A percentile compares a stretch with the other conserved stretches of the same genome.
phyloP scores from a whole-genome alignment of 2,329 filamentous ascomycete genomes.

The Elsinoe arachidis region DNA sequence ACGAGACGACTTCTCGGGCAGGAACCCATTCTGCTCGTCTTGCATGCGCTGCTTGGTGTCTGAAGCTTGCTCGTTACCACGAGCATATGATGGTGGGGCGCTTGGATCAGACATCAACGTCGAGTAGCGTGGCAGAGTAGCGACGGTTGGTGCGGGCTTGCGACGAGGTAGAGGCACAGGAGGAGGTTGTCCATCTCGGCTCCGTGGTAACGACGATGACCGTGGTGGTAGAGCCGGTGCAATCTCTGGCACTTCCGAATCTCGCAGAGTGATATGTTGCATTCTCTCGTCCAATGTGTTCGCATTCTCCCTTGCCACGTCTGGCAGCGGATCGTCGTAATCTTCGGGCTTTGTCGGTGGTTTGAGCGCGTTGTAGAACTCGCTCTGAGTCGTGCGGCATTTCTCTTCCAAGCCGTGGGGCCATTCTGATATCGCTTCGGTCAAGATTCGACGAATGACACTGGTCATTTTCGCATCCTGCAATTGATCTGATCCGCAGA shows the following conservation, averaged over 20 bases:
- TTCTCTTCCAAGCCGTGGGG: slow-evolving; percentile 34
- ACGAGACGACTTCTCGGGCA: background rate
- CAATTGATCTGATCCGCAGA: slow-evolving; percentile 46
- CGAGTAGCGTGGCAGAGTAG: slow-evolving; percentile 37
- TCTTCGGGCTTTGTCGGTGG: slow-evolving; percentile 33
- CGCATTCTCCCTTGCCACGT: slow-evolving; percentile 18
- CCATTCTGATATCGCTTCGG: slow-evolving; percentile 41
- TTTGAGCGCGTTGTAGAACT: slow-evolving; percentile 33
- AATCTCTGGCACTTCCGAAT: slow-evolving; percentile 17
- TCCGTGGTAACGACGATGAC: background rate
- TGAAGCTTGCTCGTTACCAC: background rate
- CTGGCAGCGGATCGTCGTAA: slow-evolving; percentile 42
- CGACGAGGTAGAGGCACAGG: slow-evolving; percentile 23
- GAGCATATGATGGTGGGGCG: background rate
- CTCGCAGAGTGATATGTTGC: slow-evolving; percentile 1
- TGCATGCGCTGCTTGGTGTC: background rate
- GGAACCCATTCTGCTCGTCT: slow-evolving; percentile 11
- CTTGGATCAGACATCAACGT: slow-evolving; percentile 22
- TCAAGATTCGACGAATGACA: slow-evolving; percentile 42
- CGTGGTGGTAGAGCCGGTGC: slow-evolving; percentile 16
- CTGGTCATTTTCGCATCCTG: slow-evolving; percentile 47
- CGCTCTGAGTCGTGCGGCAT: slow-evolving; percentile 31
- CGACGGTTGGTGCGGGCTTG: slow-evolving; percentile 35
- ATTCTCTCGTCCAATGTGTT: background rate
- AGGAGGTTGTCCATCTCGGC: slow-evolving; percentile 14